Percentiles rank a stretch among this genome's conserved stretches.
Conservation (phyloP, 1,139 yeast species). For the Pichia norvegensis region DNA sequence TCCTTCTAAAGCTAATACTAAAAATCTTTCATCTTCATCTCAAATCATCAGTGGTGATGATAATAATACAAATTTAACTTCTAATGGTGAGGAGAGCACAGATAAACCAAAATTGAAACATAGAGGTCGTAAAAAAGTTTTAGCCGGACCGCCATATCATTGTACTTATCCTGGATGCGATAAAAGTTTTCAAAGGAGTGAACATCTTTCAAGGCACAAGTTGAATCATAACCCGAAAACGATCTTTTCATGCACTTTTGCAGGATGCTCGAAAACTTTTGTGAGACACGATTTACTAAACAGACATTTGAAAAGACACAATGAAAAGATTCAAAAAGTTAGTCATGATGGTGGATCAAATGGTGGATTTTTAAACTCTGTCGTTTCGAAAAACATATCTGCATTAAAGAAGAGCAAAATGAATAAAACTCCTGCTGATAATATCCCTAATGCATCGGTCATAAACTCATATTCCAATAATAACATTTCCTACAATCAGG, state of each 20-base stretch:
- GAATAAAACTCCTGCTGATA: neutral
- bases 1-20: neutral
- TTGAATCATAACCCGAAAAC: slow-evolving; percentile 30
- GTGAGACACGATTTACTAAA: slow-evolving; percentile 48
- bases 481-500: neutral
- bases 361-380: slow-evolving; percentile 8
- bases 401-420: neutral
- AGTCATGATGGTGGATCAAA: neutral
- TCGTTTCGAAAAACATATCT: slow-evolving; percentile 7
- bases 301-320: slow-evolving; percentile 48
- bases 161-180: slow-evolving; percentile 28
- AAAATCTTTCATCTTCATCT: neutral
- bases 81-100: neutral
- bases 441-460: neutral
- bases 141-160: slow-evolving; percentile 23
- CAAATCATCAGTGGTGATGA: neutral
- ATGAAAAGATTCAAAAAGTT: slow-evolving; percentile 14
- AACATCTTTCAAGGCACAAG: slow-evolving; percentile 30
- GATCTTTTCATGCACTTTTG: slow-evolving; percentile 42
- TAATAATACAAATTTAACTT: too few relatives aligned
- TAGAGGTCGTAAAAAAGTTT: slow-evolving; percentile 17
- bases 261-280: slow-evolving; percentile 47
- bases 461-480: neutral
- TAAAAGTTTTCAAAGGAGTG: slow-evolving; percentile 29
- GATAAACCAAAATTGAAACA: neutral